These are phyloP conservation scores for Candida maesae DNA, from an alignment of 805 yeast species.

Conservation along the genomic window DNA sequence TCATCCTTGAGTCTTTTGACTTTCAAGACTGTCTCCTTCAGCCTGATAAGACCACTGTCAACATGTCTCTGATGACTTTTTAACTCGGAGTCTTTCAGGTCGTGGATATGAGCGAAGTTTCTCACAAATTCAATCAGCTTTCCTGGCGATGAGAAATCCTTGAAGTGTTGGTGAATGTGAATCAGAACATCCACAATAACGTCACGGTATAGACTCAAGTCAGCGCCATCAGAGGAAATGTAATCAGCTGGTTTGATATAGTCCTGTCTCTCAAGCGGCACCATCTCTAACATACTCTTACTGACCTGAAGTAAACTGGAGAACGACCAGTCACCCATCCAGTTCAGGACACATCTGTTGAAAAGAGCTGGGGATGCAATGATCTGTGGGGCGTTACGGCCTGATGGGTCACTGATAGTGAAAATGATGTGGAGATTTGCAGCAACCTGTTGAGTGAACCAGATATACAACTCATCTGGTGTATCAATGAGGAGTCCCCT, in stretches of 20 bases:
- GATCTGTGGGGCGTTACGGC: conserved; percentile 36
- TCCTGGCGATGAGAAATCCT: conserved; percentile 43
- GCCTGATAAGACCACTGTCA: conserved; percentile 65
- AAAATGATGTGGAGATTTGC: conserved; percentile 79
- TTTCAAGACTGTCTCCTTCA: conserved; percentile 71
- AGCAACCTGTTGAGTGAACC: conserved; percentile 71
- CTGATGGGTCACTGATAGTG: conserved; percentile 56
- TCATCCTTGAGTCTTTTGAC: conserved; percentile 56
- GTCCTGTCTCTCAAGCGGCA: conserved; percentile 52
- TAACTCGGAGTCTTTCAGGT: conserved; percentile 41
- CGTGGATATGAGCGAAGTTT: conserved; percentile 41
- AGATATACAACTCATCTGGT: conserved; percentile 62
- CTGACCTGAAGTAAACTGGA: no score
- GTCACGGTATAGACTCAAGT: conserved; percentile 34
- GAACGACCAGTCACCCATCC: conserved; percentile 84
- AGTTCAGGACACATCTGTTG: conserved; percentile 82
- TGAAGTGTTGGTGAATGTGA: conserved; percentile 37
- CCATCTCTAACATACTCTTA: conserved; percentile 33
- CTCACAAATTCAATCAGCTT: conserved; percentile 48
- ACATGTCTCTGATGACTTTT: conserved; percentile 71
- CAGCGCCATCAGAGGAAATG: conserved; percentile 10
- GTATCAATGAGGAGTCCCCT: conserved; percentile 64
- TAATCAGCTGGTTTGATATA: conserved; percentile 33
- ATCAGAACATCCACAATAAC: conserved; percentile 46
- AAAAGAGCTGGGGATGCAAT: conserved; percentile 83